Evolutionary conservation across 176 grass and related monocot species (phyloP), one percentile per base, ranked within the genome.

Genomic region (Rhynchospora tenuis): DNA sequence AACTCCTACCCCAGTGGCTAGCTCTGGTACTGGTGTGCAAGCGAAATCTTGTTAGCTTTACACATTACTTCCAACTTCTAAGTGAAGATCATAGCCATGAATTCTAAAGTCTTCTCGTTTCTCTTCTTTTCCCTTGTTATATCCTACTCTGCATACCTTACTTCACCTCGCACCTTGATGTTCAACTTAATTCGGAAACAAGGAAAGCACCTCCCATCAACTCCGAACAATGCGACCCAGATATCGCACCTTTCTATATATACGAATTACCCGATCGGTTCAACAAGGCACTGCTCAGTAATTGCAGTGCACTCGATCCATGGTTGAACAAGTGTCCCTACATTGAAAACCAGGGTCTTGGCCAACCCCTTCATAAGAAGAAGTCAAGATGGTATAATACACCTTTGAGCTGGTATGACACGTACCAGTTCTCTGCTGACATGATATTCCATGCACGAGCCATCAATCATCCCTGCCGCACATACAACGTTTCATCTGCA

Each of bases 381-480:
- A 45, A 46, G 19, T 45, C 76, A 26, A 38, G 15, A 28, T 85
- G 76, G 83, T 59, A 65, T 27, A 59, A 64, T 61, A 84, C 86
- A 6, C 51, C 43, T 27, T 56, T 57, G 15, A 38, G 50, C 57
- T 89, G 87, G 87, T 85, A 81, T 44, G 47, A 55, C 58, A 88
- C 86, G 15, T 58, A 88, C 47, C 86, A 84, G 73, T 79, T 78
- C 59, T 9, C 50, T 12, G 86, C 86, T 24, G 87, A 84, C 56
- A 71, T 89, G 83, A 15, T 89, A 52, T 89, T 89, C 64, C 83
- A 85, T 42, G 76, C 83, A 59, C 87, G 87, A 24, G 87, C 83
- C 2, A 54, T 69, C 48, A 67, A 70, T 63, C 87, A 89, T 55
- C 87, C 87, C 13, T 89, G 87, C 75, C 82, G 87, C 26, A 85